A percentile compares a stretch with the other conserved stretches of the same genome.
These are phyloP conservation scores for Dysphania ambrosioides DNA, from an alignment of 148 eudicot genomes.

Conservation along the genomic window DNA sequence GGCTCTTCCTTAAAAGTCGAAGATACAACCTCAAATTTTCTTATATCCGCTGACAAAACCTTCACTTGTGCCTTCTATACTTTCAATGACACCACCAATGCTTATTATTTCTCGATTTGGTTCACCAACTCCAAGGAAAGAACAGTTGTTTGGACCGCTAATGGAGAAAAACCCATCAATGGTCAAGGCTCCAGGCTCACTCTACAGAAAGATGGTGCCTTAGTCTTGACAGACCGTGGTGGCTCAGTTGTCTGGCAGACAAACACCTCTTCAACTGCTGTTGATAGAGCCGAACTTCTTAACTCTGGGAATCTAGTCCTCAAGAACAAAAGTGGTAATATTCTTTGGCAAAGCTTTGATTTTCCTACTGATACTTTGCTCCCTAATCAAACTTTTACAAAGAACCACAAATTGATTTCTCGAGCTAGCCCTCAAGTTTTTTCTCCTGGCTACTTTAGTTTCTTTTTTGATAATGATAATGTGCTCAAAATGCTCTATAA, in stretches of 20 bases:
- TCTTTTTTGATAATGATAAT: constrained; percentile 35
- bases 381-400: constrained; percentile 37
- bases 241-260: constrained; percentile 33
- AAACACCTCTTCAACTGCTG: constrained; percentile 19
- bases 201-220: constrained; percentile 31
- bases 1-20: constrained; percentile 25
- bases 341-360: constrained; percentile 40
- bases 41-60: constrained; percentile 26
- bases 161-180: constrained; percentile 44
- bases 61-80: constrained; percentile 43
- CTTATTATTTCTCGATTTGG: constrained; percentile 43
- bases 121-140: constrained; percentile 19
- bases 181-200: constrained; percentile 35
- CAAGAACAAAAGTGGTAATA: neutral
- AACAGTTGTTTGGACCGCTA: constrained; percentile 52
- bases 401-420: constrained; percentile 25
- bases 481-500: constrained; percentile 28
- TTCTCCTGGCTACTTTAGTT: constrained; percentile 37
- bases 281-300: constrained; percentile 19
- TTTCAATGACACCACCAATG: constrained; percentile 21
- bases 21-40: constrained; percentile 6
- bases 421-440: too few relatives aligned
- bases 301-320: constrained; percentile 31
- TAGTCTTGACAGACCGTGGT: constrained; percentile 36
- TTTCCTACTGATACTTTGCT: constrained; percentile 46